Base-by-base conservation (phyloP, 148 eudicot species). In the Arbutus unedo region DNA sequence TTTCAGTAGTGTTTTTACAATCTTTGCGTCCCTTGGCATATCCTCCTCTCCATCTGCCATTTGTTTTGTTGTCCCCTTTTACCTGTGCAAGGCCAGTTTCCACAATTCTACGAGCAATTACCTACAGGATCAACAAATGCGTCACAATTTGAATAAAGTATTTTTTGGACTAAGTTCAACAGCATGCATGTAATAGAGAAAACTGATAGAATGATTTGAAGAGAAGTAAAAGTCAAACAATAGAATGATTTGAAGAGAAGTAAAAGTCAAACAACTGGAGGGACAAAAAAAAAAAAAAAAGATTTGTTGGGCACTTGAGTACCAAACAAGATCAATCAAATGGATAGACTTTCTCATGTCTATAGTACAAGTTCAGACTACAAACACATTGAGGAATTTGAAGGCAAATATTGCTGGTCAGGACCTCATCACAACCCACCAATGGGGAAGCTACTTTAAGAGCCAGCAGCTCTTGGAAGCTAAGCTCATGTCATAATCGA, bases 21-120 rank as follows among this genome's bases (percentile, higher is more conserved):
- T 92, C 85, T 93, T 94, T 3, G 99, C 99, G 87, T 94, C 99
- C 81, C 97, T 92, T 6, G 98, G 98, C 89, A 96, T 75, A 45
- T 95, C 91, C 81, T 90, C 93, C 48, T 93, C 94, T 76, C 94
- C 90, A 31, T 93, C 98, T 2, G 92, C 94, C 99, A 96, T 96
- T 47, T 72, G 74, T 56, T 59, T 74, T 71, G 45, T 7, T 15
- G 66, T 31, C 48, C 45, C 53, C 53, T 14, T 64, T 51, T 10
- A 79, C 10, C 82, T 79, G 67, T 11, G 15, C 1, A 81, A 55
- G 9, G 76, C 82, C 64, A 49, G 23, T 16, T 49, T 67, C 57
- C 19, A 15, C 21, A 79, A 2, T 45, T 64, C 74, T 60, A 43
- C 44, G 15, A 59, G 81, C n/a, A 79, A 44, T 49, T 77, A 38